Evolutionary conservation across 2,329 filamentous ascomycete species (phyloP).

Genomic region (Huntiella bhutanensis): DNA sequence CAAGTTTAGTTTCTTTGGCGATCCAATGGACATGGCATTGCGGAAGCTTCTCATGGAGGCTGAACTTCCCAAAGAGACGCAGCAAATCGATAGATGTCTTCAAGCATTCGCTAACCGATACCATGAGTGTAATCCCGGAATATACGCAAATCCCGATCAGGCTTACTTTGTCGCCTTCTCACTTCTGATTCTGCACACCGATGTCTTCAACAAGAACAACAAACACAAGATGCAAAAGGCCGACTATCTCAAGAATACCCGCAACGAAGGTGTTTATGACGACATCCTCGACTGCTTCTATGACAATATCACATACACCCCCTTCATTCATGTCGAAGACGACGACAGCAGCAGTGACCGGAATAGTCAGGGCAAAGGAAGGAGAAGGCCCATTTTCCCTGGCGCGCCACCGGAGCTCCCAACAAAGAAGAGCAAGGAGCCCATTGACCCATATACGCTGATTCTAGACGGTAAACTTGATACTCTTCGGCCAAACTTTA

Average conservation of each 20-base stretch:
- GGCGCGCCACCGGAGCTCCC: conserved; percentile 29
- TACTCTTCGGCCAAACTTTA: conserved; percentile 62
- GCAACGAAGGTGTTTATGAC: conserved; percentile 77
- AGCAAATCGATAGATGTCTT: conserved; percentile 88
- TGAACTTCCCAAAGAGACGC: conserved; percentile 88
- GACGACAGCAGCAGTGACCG: conserved; percentile 66
- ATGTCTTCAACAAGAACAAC: conserved; percentile 99
- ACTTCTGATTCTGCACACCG: conserved; percentile 85
- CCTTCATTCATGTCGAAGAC: conserved; percentile 94
- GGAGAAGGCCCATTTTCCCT: conserved; percentile 51
- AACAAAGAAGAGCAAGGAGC: conserved; percentile 49
- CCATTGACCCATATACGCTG: conserved; percentile 84
- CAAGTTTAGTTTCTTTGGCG: conserved; percentile 83
- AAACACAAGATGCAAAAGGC: conserved; percentile 96
- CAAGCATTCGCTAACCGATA: conserved; percentile 93
- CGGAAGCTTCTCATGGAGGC: conserved; percentile 93
- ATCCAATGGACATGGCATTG: conserved; percentile 95
- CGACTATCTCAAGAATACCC: conserved; percentile 90
- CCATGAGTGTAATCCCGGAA: conserved; percentile 93
- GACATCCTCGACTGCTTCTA: conserved; percentile 93
- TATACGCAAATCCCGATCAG: conserved; percentile 77
- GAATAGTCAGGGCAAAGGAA: conserved; percentile 52
- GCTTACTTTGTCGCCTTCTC: conserved; percentile 98
- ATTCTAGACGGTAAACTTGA: conserved; percentile 84
- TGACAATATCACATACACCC: conserved; percentile 95